Evolutionary conservation across 192 early-diverging fungal species (phyloP), one percentile per base, ranked within the genome.

Genomic region (Linnemannia exigua): DNA sequence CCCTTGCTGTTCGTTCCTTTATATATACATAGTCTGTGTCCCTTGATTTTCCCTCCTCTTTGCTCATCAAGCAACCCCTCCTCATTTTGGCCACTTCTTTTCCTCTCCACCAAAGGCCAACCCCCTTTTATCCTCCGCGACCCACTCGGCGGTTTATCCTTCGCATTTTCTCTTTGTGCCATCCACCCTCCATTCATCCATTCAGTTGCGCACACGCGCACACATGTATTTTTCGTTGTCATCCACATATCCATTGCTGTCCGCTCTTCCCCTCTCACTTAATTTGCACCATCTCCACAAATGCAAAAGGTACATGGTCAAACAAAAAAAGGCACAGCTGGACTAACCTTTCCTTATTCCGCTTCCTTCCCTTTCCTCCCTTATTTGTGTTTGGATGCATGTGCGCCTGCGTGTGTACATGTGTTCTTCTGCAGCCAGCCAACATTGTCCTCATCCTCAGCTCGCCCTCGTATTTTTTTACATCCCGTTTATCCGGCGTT

Each of bases 311-410:
- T 31, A 63, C 9, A 63, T 31, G 25, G 58, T 14, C 19, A n/a
- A 25, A 3, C 8, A 31, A 12, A 3, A 69, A 67, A 52, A 51
- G 35, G 79, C 75, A 70, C 79, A 75, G 79, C 74, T 81, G 79
- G 79, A 81, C 73, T 75, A 51, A 15, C 66, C 74, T 69, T 75
- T 81, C 67, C 68, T 81, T 61, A 35, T 73, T 50, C 35, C 17
- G 9, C 16, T 41, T 35, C 63, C 9, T 15, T 67, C 37, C 14
- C 25, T 12, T 22, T 72, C 70, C 28, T 15, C 44, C n/a, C 70
- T n/a, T 25, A 8, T 1, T 17, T 54, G 52, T 25, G 9, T n/a
- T 14, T 61, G 58, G 5, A 61, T 14, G 58, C 58, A 61, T 31
- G 28, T 9, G 41, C 41, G 41, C 3, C 41, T 44, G 41, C 3